Conservation (phyloP, 2,329 filamentous ascomycete species). For the Scopulariopsis brevicaulis region DNA sequence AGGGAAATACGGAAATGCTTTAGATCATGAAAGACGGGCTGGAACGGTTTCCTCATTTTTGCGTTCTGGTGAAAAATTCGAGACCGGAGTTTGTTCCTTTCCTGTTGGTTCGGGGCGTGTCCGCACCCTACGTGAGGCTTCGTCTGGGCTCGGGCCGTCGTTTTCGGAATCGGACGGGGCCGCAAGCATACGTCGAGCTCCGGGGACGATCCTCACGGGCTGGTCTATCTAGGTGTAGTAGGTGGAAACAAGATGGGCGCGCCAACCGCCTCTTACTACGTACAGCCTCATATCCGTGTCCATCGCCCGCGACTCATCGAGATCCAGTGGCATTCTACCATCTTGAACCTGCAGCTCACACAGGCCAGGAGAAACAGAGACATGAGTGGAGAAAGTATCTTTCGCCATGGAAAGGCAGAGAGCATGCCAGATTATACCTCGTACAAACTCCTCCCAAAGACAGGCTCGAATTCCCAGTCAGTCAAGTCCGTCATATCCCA, state of each 20-base stretch:
- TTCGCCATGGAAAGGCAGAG: background rate
- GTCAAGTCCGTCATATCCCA: background rate
- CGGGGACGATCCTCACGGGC: too few relatives aligned
- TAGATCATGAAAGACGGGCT: background rate
- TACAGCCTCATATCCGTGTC: too few relatives aligned
- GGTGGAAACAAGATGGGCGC: too few relatives aligned
- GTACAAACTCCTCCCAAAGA: background rate
- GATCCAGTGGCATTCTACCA: background rate
- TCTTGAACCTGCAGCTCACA: background rate
- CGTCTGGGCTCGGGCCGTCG: background rate
- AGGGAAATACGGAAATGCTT: background rate
- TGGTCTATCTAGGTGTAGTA: too few relatives aligned
- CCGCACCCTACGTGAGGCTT: background rate
- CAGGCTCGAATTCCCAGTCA: background rate
- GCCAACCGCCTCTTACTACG: too few relatives aligned
- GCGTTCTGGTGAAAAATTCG: background rate
- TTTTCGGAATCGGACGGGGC: background rate
- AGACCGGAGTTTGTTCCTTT: background rate
- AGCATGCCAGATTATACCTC: background rate
- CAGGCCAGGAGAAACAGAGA: background rate
- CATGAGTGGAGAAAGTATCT: background rate
- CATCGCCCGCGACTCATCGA: too few relatives aligned
- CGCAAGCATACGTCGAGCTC: too few relatives aligned
- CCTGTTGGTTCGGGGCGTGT: background rate
- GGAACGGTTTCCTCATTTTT: background rate